These are phyloP conservation scores for Leucocoprinus leucothites DNA, from an alignment of 768 basidiomycete genomes.

Conservation along the genomic window DNA sequence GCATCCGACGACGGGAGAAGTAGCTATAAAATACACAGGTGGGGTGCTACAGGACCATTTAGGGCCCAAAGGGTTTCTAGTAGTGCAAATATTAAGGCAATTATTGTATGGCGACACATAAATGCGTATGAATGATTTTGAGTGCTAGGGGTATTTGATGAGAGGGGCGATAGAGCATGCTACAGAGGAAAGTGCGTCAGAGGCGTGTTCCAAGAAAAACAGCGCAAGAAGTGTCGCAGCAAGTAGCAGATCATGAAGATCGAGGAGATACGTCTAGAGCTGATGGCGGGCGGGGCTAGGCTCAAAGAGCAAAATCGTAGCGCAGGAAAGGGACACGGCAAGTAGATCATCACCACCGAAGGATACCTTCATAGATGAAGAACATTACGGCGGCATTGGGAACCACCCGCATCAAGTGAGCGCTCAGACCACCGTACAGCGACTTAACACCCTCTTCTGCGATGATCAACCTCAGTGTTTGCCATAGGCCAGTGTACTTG, in stretches of 20 bases:
- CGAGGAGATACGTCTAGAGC: neutral
- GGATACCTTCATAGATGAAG: slow-evolving; percentile 84
- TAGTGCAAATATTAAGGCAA: neutral
- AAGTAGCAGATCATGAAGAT: neutral
- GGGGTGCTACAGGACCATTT: slow-evolving; percentile 2
- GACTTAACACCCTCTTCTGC: slow-evolving; percentile 86
- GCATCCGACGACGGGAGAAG: neutral
- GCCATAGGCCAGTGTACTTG: slow-evolving; percentile 84
- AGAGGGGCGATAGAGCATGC: neutral
- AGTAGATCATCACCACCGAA: slow-evolving; percentile 49
- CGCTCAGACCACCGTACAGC: slow-evolving; percentile 88
- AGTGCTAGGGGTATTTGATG: slow-evolving; percentile 4
- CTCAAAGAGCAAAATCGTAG: no score
- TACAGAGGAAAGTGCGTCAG: neutral
- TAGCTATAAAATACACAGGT: slow-evolving; percentile 3
- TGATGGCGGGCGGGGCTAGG: neutral
- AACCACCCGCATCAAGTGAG: slow-evolving; percentile 94
- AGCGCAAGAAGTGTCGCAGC: no score
- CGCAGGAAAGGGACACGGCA: neutral
- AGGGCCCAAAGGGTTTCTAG: neutral
- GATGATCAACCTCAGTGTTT: slow-evolving; percentile 82
- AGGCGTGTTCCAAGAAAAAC: neutral
- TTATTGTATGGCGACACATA: neutral
- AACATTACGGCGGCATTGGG: slow-evolving; percentile 98
- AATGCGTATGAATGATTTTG: neutral